These are phyloP conservation scores for Septoria linicola DNA, from an alignment of 2,329 filamentous ascomycete species.

Conservation along the genomic window DNA sequence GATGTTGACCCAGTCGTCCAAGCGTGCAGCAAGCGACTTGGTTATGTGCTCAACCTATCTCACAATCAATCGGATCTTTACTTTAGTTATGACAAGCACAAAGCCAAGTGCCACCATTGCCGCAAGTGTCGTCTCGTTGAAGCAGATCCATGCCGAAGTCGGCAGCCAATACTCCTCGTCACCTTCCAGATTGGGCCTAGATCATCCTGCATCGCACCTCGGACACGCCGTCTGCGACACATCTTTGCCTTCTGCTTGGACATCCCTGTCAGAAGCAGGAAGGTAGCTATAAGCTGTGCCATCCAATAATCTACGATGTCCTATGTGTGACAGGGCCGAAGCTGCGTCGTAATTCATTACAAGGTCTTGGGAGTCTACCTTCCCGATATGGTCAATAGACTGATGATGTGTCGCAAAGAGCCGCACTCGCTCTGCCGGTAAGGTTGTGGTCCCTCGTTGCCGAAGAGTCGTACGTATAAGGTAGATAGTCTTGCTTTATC, in stretches of 20 bases:
- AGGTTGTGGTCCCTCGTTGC: constrained; percentile 12
- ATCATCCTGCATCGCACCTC: constrained; percentile 1
- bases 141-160: constrained; percentile 16
- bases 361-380: constrained; percentile 5
- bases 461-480: constrained; percentile 10
- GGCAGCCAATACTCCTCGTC: constrained; percentile 7
- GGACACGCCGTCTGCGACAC: constrained; percentile 2
- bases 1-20: background rate
- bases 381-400: constrained; percentile 10
- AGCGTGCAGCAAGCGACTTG: constrained; percentile 3
- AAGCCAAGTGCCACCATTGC: constrained; percentile 1
- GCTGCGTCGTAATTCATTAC: constrained; percentile 9
- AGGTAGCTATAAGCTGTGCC: constrained; percentile 5
- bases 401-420: constrained; percentile 8
- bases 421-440: constrained; percentile 13
- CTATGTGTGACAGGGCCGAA: constrained; percentile 10
- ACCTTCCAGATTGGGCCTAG: constrained; percentile 10
- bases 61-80: background rate
- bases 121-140: background rate
- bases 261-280: constrained; percentile 1
- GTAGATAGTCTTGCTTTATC: background rate
- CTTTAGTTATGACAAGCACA: background rate
- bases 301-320: background rate
- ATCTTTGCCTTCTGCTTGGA: background rate
- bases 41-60: constrained; percentile 1